Evolutionary conservation across 805 yeast genomes (phyloP).

Genomic region (Yarrowia porcina): DNA sequence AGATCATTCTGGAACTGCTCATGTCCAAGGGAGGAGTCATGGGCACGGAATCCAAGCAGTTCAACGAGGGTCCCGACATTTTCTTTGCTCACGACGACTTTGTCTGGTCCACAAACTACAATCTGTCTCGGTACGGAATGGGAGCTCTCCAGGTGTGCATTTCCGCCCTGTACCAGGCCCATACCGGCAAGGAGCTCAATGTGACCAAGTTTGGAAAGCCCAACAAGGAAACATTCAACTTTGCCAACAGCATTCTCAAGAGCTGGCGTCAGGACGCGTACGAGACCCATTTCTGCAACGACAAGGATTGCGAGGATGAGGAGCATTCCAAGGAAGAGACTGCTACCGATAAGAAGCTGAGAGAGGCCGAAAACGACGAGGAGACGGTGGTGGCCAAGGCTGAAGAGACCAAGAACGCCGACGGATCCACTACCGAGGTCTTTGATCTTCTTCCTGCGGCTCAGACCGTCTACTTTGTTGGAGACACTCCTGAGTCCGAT

Average conservation of each 20-base stretch:
- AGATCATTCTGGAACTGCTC: slow-evolving; percentile 76
- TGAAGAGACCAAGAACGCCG: slow-evolving; percentile 43
- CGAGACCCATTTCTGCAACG: slow-evolving; percentile 59
- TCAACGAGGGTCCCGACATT: slow-evolving; percentile 74
- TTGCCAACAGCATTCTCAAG: slow-evolving; percentile 72
- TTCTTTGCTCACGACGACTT: slow-evolving; percentile 91
- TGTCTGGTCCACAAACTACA: slow-evolving; percentile 89
- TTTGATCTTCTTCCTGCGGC: slow-evolving; percentile 70
- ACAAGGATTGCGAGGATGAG: slow-evolving; percentile 35
- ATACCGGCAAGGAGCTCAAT: slow-evolving; percentile 75
- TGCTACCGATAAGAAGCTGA: neutral
- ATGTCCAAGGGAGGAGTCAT: slow-evolving; percentile 73
- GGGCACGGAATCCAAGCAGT: slow-evolving; percentile 74
- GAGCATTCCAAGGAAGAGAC: neutral
- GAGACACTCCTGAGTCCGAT: slow-evolving; percentile 88
- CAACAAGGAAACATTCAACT: slow-evolving; percentile 79
- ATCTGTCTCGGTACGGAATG: slow-evolving; percentile 83
- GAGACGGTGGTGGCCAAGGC: slow-evolving; percentile 34
- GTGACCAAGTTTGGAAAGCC: slow-evolving; percentile 89
- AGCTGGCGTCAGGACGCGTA: slow-evolving; percentile 76
- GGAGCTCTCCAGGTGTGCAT: slow-evolving; percentile 89
- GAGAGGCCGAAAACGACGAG: neutral
- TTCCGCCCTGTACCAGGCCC: slow-evolving; percentile 79
- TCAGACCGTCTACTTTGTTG: slow-evolving; percentile 81
- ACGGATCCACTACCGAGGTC: slow-evolving; percentile 36